Base-by-base conservation (phyloP, 1,139 yeast genomes). In the Candida sp. region DNA sequence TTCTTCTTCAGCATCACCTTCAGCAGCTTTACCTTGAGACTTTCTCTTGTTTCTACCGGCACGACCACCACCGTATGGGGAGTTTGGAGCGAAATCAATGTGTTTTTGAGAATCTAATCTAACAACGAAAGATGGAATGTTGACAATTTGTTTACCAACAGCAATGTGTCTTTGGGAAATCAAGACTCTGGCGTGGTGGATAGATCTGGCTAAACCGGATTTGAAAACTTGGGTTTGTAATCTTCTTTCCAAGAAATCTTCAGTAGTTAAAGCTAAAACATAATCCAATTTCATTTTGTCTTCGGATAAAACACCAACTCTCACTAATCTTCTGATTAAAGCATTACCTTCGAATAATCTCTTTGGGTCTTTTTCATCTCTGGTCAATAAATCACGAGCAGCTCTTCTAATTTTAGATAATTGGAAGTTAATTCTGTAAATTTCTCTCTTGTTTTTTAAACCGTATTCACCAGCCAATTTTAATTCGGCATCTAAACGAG, bases 1-100 rank as follows among this genome's bases (percentile, higher is more conserved):
- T 54, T 82, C 95, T 54, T 71, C 78, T 63, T 78, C 95, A 59
- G 73, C 93, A 55, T 66, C 88, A 53, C 70, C 93, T 52, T 70
- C 90, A 58, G 68, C 81, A 61, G 71, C 83, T 73, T 81, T 84
- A 71, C 77, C 84, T 73, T 85, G 87, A 84, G 87, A 83, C 81
- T 82, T 91, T 88, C 99, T 90, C 86, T 95, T 95, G 68, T 89
- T 96, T 84, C 99, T 95, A 76, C 99, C 99, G 64, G 99, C 95
- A 82, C 99, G 93, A 65, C 97, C 99, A 81, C 99, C 99, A 75
- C 99, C 99, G 89, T 88, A 93, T 77, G 99, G 99, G 60, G 99
- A 93, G 75, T 88, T 89, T 73, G 91, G 86, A 66, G 99, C 96
- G 66, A 93, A 93, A 84, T 93, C 99, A 79, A 93, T 90, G 90